Evolutionary conservation across 495 filamentous ascomycete genomes (phyloP).

Genomic region (Apiosordaria backusii): DNA sequence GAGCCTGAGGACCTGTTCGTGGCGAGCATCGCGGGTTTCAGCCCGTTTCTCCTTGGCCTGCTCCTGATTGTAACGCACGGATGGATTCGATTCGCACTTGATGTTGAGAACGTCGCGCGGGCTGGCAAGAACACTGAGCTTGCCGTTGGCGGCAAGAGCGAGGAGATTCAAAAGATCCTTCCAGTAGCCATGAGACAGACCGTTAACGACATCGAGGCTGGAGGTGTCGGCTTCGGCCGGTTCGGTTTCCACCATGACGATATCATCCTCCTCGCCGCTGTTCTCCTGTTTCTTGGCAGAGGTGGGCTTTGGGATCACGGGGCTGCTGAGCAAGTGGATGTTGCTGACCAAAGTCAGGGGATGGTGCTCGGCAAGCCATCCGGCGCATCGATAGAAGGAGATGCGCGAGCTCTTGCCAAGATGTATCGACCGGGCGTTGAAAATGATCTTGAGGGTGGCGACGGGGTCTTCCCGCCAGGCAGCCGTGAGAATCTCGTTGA

Average conservation of each 20-base stretch:
- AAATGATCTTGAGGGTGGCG: slow-evolving; percentile 49
- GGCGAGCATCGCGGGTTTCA: slow-evolving; percentile 18
- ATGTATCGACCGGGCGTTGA: slow-evolving; percentile 50
- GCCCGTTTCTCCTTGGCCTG: slow-evolving; percentile 9
- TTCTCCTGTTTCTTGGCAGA: slow-evolving; percentile 30
- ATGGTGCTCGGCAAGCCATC: slow-evolving; percentile 45
- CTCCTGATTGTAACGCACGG: background rate
- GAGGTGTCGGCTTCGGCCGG: slow-evolving; percentile 23
- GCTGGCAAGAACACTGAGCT: slow-evolving; percentile 31
- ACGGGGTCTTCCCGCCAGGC: slow-evolving; percentile 41
- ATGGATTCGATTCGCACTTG: background rate
- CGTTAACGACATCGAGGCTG: slow-evolving; percentile 37
- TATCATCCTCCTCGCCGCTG: slow-evolving; percentile 16
- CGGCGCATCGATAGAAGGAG: slow-evolving; percentile 44
- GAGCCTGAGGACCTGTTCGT: slow-evolving; percentile 30
- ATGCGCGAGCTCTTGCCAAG: slow-evolving; percentile 41
- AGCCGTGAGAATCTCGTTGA: slow-evolving; percentile 34
- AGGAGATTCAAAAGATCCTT: slow-evolving; percentile 50
- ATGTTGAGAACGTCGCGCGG: slow-evolving; percentile 34
- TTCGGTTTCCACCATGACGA: slow-evolving; percentile 27
- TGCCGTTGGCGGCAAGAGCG: slow-evolving; percentile 36
- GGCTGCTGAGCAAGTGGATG: slow-evolving; percentile 44
- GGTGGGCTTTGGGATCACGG: slow-evolving; percentile 39
- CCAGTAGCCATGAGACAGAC: slow-evolving; percentile 50
- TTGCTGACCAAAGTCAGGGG: slow-evolving; percentile 43